These are phyloP conservation scores for Arachis hypogaea DNA, from an alignment of 306 rosid species.

Conservation along the genomic window DNA sequence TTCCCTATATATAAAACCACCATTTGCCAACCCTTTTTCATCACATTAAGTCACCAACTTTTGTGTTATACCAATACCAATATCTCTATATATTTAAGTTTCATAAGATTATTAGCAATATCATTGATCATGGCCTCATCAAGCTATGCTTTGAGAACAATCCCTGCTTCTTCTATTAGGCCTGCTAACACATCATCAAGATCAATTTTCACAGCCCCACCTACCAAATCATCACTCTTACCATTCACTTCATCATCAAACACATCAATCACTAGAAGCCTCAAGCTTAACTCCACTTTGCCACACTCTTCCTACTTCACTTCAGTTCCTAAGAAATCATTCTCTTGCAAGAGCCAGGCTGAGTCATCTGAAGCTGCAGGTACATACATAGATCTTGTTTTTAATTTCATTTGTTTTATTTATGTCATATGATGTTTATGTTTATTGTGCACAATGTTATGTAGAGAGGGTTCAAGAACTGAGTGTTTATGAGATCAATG, in stretches of 20 bases:
- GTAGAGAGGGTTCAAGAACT: slow-evolving; percentile 63
- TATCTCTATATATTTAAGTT: neutral
- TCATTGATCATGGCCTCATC: slow-evolving; percentile 49
- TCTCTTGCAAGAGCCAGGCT: slow-evolving; percentile 50
- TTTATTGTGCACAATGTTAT: slow-evolving; percentile 3
- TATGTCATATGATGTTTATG: neutral
- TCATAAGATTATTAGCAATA: neutral
- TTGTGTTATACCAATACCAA: neutral
- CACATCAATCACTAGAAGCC: slow-evolving; percentile 26
- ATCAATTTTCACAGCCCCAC: slow-evolving; percentile 33
- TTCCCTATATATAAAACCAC: slow-evolving; percentile 12
- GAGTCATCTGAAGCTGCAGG: slow-evolving; percentile 31
- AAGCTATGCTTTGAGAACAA: slow-evolving; percentile 39
- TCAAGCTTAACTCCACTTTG: slow-evolving; percentile 23
- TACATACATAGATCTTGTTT: neutral
- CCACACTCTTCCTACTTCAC: slow-evolving; percentile 4
- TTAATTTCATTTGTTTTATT: neutral
- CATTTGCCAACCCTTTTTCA: neutral
- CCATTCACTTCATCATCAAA: slow-evolving; percentile 38
- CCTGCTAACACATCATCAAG: slow-evolving; percentile 35
- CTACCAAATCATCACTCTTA: slow-evolving; percentile 2
- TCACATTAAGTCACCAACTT: neutral
- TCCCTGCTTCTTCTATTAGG: slow-evolving; percentile 36
- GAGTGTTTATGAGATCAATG: slow-evolving; percentile 67
- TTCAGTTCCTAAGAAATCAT: slow-evolving; percentile 35